Evolutionary conservation across 2,329 filamentous ascomycete species (phyloP).

Genomic region (Xylariaceae sp.): DNA sequence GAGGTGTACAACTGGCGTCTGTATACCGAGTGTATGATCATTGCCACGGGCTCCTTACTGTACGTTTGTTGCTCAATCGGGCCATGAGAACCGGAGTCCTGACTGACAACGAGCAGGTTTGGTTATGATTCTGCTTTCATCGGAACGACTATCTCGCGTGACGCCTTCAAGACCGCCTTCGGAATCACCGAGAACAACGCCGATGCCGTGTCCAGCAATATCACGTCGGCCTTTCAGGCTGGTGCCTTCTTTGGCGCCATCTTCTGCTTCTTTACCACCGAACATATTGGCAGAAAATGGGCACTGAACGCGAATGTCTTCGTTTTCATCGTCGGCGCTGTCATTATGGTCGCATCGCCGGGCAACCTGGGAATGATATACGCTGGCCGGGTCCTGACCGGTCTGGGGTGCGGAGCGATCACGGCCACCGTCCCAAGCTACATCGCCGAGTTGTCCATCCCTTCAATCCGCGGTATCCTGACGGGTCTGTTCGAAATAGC

Average conservation of each 20-base stretch:
- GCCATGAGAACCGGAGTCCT: no score
- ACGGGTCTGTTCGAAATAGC: conserved; percentile 50
- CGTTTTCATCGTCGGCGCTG: conserved; percentile 40
- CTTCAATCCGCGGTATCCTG: conserved; percentile 53
- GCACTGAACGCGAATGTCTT: conserved; percentile 42
- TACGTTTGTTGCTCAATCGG: conserved; percentile 20
- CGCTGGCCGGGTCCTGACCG: conserved; percentile 53
- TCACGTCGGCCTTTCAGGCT: conserved; percentile 44
- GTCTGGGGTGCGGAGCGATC: conserved; percentile 53
- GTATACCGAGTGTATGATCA: conserved; percentile 43
- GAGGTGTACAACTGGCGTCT: conserved; percentile 52
- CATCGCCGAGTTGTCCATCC: conserved; percentile 57
- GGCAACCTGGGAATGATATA: conserved; percentile 43
- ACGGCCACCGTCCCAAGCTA: conserved; percentile 59
- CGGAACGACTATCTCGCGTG: conserved; percentile 47
- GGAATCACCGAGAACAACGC: conserved; percentile 23
- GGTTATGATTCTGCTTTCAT: conserved; percentile 52
- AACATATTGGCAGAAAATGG: conserved; percentile 45
- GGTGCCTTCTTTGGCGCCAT: conserved; percentile 51
- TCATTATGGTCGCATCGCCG: conserved; percentile 36
- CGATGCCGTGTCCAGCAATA: conserved; percentile 38
- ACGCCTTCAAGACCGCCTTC: conserved; percentile 43
- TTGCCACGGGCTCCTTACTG: conserved; percentile 43
- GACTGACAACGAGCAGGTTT: conserved; percentile 29
- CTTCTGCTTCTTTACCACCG: conserved; percentile 42